Conservation (phyloP, 441 rosid genomes). For the Melastoma candidum region DNA sequence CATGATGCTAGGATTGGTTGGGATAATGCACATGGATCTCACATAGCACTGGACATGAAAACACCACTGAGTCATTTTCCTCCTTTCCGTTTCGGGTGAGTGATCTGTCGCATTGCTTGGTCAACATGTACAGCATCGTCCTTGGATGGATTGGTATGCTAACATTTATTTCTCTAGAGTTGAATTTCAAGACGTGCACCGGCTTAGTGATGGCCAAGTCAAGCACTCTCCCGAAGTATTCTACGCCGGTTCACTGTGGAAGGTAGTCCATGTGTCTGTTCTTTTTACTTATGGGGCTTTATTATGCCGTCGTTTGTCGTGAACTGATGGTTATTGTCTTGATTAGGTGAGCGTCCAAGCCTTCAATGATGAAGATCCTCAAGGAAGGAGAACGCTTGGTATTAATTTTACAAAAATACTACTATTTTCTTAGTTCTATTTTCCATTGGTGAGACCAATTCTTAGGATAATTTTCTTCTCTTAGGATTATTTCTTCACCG, state of each 20-base stretch:
- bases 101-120: conserved; percentile 6
- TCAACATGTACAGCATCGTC: conserved; percentile 4
- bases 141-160: not conserved
- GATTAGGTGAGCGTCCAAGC: conserved; percentile 89
- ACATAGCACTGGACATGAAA: conserved; percentile 83
- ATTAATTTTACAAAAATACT: conserved; percentile 13
- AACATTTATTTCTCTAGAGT: conserved; percentile 30
- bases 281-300: not conserved
- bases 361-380: conserved; percentile 91
- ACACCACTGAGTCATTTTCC: conserved; percentile 95
- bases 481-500: conserved; percentile 92
- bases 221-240: conserved; percentile 89
- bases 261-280: conserved; percentile 34
- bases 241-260: conserved; percentile 96
- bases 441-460: not conserved
- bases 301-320: not conserved
- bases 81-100: conserved; percentile 96
- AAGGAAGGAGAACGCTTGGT: conserved; percentile 94
- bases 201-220: conserved; percentile 91
- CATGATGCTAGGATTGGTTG: conserved; percentile 58
- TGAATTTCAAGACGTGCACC: conserved; percentile 81
- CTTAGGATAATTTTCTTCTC: conserved; percentile 2
- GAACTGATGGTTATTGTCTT: conserved; percentile 2
- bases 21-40: conserved; percentile 56
- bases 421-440: conserved; percentile 2